A percentile compares a stretch with the other conserved stretches of the same genome.
These are phyloP conservation scores for Noccaea caerulescens DNA, from an alignment of 345 rosid species.

Conservation along the genomic window DNA sequence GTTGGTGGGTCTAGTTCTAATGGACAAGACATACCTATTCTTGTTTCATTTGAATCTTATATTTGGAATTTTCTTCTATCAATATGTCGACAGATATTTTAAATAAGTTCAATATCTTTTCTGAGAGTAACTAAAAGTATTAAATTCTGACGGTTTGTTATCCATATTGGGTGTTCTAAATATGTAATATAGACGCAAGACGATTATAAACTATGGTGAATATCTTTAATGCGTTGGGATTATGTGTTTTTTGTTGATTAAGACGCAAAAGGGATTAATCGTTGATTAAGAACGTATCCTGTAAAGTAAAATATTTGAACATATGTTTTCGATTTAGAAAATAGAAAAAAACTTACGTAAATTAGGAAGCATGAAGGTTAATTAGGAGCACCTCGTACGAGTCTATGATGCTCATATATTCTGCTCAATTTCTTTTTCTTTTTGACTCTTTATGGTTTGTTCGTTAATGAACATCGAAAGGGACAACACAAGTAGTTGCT, in stretches of 20 bases:
- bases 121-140: constrained; percentile 9
- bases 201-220: neutral
- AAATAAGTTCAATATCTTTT: neutral
- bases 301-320: neutral
- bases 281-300: too few relatives aligned
- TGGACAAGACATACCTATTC: constrained; percentile 43
- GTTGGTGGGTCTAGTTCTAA: constrained; percentile 43
- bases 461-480: constrained; percentile 38
- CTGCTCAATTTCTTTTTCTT: neutral
- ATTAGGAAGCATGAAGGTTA: constrained; percentile 4
- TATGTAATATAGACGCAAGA: neutral
- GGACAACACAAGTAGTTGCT: constrained; percentile 41
- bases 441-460: constrained; percentile 30
- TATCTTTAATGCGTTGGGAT: neutral
- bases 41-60: constrained; percentile 37
- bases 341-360: neutral
- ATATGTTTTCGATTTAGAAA: neutral
- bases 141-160: constrained; percentile 5
- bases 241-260: neutral
- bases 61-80: constrained; percentile 33
- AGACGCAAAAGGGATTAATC: too few relatives aligned
- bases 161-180: neutral
- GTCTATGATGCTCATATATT: neutral
- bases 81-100: neutral
- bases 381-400: constrained; percentile 22